Conservation (phyloP, 2,329 filamentous ascomycete genomes). For the Cercospora sp. region DNA sequence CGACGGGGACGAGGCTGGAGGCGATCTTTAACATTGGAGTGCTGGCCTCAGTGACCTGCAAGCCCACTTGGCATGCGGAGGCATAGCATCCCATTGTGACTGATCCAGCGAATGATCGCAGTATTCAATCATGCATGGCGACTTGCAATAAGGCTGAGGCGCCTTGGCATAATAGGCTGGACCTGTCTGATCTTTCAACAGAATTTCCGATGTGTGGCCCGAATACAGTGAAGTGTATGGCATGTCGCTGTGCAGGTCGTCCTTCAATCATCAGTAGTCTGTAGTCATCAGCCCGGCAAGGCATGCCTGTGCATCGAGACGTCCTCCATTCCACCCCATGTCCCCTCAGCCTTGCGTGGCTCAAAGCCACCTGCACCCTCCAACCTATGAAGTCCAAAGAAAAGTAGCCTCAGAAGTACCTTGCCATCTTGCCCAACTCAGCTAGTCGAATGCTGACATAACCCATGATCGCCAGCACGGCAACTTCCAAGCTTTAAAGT, state of each 20-base stretch:
- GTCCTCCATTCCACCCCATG: background rate
- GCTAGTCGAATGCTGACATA: background rate
- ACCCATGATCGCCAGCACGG: background rate
- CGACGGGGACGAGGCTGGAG: background rate
- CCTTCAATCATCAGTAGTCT: no score
- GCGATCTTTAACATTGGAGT: background rate
- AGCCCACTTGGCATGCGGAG: background rate
- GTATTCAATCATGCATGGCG: background rate
- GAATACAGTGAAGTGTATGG: no score
- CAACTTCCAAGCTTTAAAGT: background rate
- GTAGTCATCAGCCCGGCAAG: no score
- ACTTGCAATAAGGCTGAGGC: background rate
- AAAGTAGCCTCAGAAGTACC: background rate
- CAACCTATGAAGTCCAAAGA: background rate
- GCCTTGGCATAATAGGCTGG: background rate
- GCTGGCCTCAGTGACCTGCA: background rate
- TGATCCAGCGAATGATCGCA: background rate
- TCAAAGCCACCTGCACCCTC: background rate
- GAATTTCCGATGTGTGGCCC: background rate
- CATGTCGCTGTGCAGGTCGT: background rate
- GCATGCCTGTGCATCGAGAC: no score
- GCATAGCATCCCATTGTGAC: background rate
- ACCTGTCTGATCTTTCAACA: background rate
- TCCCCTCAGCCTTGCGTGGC: background rate
- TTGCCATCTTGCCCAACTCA: background rate